Conservation (phyloP, 2,329 filamentous ascomycete species). For the Diaporthe sp. region DNA sequence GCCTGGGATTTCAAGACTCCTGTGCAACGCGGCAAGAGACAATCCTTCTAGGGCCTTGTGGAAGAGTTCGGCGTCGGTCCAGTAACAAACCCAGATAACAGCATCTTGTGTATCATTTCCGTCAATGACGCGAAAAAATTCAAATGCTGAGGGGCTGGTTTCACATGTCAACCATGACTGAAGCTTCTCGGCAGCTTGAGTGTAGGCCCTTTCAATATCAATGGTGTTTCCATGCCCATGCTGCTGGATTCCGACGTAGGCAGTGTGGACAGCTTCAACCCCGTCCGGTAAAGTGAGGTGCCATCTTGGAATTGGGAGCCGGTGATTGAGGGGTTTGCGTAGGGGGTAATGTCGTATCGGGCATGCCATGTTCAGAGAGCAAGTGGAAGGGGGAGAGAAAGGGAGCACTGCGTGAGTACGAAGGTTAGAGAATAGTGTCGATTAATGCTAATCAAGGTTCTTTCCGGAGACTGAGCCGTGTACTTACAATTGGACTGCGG, state of each 20-base stretch:
- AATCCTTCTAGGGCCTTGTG: not conserved
- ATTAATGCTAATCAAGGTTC: not conserved
- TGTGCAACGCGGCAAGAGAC: not conserved
- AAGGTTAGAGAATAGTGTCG: not conserved
- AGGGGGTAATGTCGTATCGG: not conserved
- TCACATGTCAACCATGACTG: not conserved
- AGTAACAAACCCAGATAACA: constrained; percentile 1
- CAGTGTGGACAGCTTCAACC: constrained; percentile 1
- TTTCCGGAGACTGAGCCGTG: not conserved
- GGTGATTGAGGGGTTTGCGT: constrained; percentile 4
- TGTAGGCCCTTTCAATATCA: not conserved
- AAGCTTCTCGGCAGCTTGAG: not conserved
- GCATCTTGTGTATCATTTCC: not conserved
- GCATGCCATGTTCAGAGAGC: constrained; percentile 13
- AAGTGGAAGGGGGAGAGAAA: not conserved
- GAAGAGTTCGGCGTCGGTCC: not conserved
- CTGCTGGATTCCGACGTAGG: constrained; percentile 1
- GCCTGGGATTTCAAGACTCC: not conserved
- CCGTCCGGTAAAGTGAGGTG: not conserved
- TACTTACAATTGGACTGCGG: not conserved
- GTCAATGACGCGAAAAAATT: not conserved
- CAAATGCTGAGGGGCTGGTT: not conserved
- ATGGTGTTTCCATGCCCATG: not conserved
- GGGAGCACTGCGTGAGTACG: not conserved
- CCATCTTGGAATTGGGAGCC: constrained; percentile 12